These are phyloP conservation scores for Venturia oleaginea DNA, from an alignment of 2,329 filamentous ascomycete species.

Conservation along the genomic window DNA sequence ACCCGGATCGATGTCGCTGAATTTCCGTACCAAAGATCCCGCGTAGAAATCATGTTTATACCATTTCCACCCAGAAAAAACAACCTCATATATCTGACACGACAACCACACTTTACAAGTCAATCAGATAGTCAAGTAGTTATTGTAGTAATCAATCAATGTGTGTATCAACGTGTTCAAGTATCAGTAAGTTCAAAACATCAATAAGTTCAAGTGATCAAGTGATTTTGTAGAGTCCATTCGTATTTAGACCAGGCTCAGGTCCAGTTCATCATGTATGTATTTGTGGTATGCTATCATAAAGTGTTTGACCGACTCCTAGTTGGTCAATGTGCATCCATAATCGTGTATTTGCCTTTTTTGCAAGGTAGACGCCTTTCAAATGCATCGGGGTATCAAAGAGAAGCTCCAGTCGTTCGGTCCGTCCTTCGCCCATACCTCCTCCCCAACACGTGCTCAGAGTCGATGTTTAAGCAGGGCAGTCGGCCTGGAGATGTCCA, in stretches of 20 bases:
- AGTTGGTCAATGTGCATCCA: background rate
- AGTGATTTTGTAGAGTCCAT: background rate
- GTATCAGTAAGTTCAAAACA: background rate
- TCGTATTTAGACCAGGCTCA: background rate
- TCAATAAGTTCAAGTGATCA: background rate
- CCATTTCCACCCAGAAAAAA: background rate
- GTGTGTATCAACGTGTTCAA: background rate
- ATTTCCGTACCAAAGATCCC: background rate
- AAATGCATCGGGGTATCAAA: conserved; percentile 5
- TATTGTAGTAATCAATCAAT: background rate
- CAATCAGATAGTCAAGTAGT: background rate
- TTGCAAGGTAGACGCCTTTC: background rate
- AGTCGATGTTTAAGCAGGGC: conserved; percentile 44
- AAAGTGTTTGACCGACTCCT: background rate
- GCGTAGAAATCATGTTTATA: background rate
- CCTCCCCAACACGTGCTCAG: conserved; percentile 2
- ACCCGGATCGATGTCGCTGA: background rate
- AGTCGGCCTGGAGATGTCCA: conserved; percentile 88
- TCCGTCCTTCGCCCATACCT: background rate
- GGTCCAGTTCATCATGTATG: background rate
- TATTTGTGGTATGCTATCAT: background rate
- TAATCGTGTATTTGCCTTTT: conserved; percentile 1
- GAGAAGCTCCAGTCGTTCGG: background rate
- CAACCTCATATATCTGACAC: background rate
- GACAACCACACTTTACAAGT: background rate